Evolutionary conservation across 108 stramenopile genomes (phyloP).

Genomic region (Schizochytrium sp.): DNA sequence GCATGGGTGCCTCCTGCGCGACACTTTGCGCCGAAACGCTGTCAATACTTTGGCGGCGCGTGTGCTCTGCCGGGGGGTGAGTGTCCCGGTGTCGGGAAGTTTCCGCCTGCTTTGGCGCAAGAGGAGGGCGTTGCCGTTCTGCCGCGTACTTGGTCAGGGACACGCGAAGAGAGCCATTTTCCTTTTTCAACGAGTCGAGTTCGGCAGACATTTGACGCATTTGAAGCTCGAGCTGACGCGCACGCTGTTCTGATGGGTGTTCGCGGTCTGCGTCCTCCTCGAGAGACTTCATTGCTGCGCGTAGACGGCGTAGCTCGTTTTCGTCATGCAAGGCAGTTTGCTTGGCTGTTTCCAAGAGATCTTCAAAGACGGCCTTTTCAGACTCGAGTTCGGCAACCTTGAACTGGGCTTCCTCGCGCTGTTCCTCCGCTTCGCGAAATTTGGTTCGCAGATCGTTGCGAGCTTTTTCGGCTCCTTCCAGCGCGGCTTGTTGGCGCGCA

Average conservation of each 20-base stretch:
- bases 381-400: not conserved
- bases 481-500: not conserved
- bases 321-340: not conserved
- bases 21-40: not conserved
- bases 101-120: no score
- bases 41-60: not conserved
- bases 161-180: not conserved
- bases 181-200: not conserved
- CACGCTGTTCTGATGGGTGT: not conserved
- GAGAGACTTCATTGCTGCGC: not conserved
- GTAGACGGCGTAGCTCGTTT: not conserved
- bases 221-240: not conserved
- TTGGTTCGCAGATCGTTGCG: not conserved
- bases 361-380: not conserved
- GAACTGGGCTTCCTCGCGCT: not conserved
- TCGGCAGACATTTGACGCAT: not conserved
- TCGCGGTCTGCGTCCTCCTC: not conserved
- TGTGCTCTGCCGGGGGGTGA: not conserved
- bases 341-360: not conserved
- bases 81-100: no score
- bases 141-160: not conserved
- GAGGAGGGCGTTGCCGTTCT: not conserved
- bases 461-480: not conserved
- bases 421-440: not conserved
- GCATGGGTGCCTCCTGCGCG: not conserved